Base-by-base conservation (phyloP, 2,329 filamentous ascomycete species). In the Colletotrichum sp. region DNA sequence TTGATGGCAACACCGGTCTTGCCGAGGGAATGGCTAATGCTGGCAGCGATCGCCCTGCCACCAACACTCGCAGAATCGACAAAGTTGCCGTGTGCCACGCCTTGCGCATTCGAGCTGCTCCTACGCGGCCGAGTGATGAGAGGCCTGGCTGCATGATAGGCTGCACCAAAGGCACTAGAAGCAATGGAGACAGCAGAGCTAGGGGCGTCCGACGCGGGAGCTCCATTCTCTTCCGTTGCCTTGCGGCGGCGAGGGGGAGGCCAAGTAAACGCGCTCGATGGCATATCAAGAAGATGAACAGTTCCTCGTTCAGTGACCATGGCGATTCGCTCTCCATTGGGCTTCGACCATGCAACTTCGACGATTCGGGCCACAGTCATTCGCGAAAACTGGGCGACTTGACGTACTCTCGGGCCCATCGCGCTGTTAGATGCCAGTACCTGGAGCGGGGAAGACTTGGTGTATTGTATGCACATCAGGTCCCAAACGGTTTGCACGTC, bases 241-340 rank as follows among this genome's bases (percentile, higher is more conserved):
- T 84, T 85, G 75, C 89, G 87, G 69, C 90, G 88, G 52, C 91
- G 89, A 57, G 92, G 93, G 28, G 96, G 95, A 55, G 96, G 96
- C 96, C 96, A 98, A 79, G 94, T 92, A 80, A 96, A 96, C 6
- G 95, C 95, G 78, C 92, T 94, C 62, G 92, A 89, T 10, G 96
- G 95, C 84, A 99, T 91, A 79, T 98, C 95, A 78, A 98, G 93
- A 59, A 99, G 91, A 85, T 99, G 97, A 13, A 98, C 93, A 10
- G 97, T 99, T n/a, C 96, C 96, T 79, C 96, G 95, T 81, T 98
- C 95, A 1, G 97, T 99, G 30, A 98, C 92, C 86, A 99, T 93
- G 3, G 96, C 96, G 52, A 98, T 87, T 75, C 95, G 93, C 82
- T 98, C 95, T 26, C 95, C 95, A 72, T 93, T 93, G 5, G 95